Evolutionary conservation across 164 flowering plant genomes (phyloP), one percentile per base, ranked within the genome.

Genomic region (Buxus sempervirens): DNA sequence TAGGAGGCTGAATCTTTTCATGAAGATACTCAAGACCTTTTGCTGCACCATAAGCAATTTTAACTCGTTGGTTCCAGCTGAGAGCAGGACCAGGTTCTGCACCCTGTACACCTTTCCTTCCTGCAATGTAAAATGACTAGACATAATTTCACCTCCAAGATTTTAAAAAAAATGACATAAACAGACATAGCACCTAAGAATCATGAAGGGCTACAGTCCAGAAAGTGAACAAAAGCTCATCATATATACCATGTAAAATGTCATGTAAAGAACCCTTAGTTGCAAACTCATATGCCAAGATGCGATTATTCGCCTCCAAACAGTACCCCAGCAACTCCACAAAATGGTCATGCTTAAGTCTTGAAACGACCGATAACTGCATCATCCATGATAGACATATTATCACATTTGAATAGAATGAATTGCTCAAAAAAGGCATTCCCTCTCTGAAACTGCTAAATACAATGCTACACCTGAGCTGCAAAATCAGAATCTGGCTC

Each of bases 1-100:
- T 85, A 0, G 89, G 63, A 18, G 93, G 89, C 72, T 85, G 85
- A 69, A 79, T 82, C 72, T 86, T 88, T 68, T 86, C 90, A 18
- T 88, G 93, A 42, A 86, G 78, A 73, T 66, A 88, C 65, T 88
- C 93, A 4, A 88, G 86, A 19, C 93, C 93, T 75, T 72, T 85
- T 4, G 90, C 90, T 60, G 88, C 90, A 38, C 90, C 88, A 74
- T 22, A 77, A 14, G 90, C 90, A 59, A 86, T 78, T 75, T 82
- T 86, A 21, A 78, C 88, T 77, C 91, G 78, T 67, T 87, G 91
- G 60, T 64, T 79, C 91, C 91, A 87, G 61, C 22, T 81, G 0
- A 87, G 80, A 72, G 75, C 85, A 16, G 88, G 91, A 32, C 88
- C 89, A 24, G 91, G 91, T 68, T 85, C 88, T n/a, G 90, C 93